Evolutionary conservation across 257 asterid species (phyloP).

Genomic region (Solanum sejunctum): DNA sequence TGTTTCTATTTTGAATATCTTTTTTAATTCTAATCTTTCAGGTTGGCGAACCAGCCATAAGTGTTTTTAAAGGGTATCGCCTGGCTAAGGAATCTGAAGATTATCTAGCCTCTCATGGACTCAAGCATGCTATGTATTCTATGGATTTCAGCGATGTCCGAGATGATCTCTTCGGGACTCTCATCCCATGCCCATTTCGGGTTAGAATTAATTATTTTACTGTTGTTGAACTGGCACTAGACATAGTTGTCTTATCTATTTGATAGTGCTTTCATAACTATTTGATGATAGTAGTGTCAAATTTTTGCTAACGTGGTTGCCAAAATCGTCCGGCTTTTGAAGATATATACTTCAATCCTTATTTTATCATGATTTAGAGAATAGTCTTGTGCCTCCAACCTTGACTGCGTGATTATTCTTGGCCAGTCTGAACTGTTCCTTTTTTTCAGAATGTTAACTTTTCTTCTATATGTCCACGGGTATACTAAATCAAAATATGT

Average conservation of each 20-base stretch:
- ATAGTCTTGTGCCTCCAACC: neutral
- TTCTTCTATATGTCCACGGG: neutral
- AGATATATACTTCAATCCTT: neutral
- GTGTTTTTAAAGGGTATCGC: constrained; percentile 71
- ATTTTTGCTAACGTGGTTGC: neutral
- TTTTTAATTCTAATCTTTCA: constrained; percentile 7
- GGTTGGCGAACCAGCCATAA: constrained; percentile 51
- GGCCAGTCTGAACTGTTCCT: neutral
- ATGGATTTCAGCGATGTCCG: constrained; percentile 41
- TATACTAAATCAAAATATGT: no score
- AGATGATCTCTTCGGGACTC: constrained; percentile 76
- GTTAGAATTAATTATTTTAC: constrained; percentile 29
- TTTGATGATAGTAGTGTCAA: neutral
- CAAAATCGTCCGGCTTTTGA: neutral
- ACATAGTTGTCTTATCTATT: neutral
- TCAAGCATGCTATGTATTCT: constrained; percentile 66
- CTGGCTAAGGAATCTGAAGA: constrained; percentile 70
- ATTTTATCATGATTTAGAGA: neutral
- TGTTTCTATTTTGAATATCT: neutral
- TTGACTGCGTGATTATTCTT: neutral
- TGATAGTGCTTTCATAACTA: neutral
- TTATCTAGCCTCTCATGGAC: constrained; percentile 70
- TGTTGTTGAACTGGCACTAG: neutral
- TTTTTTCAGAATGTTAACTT: neutral
- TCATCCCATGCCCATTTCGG: constrained; percentile 69